Conservation (phyloP, 2,329 filamentous ascomycete species). For the Colletotrichum sidae region DNA sequence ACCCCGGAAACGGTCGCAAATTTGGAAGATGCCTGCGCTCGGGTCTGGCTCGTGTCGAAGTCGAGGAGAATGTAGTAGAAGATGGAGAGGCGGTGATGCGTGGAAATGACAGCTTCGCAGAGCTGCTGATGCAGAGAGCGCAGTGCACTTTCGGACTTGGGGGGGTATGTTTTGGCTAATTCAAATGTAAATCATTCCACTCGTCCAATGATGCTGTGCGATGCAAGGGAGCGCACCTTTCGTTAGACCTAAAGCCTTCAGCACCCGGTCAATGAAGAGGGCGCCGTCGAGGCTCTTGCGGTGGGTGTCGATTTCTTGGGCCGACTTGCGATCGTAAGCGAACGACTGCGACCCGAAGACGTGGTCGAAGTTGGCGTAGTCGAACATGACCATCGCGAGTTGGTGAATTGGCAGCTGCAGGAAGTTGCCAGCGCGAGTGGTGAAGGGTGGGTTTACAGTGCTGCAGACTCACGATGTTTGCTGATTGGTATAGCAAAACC, state of each 20-base stretch:
- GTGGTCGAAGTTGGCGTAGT: slow-evolving; percentile 74
- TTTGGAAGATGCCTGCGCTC: slow-evolving; percentile 60
- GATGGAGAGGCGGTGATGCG: slow-evolving; percentile 84
- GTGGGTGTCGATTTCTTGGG: slow-evolving; percentile 73
- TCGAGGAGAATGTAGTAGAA: slow-evolving; percentile 88
- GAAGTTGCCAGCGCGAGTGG: background rate
- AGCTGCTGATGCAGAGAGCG: slow-evolving; percentile 78
- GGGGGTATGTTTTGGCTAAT: slow-evolving; percentile 76
- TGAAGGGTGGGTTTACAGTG: background rate
- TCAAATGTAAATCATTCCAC: slow-evolving; percentile 3
- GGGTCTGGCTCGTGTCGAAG: slow-evolving; percentile 66
- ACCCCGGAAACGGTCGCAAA: slow-evolving; percentile 75
- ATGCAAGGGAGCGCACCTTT: slow-evolving; percentile 64
- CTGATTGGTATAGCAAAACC: too few species aligned
- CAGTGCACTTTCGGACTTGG: slow-evolving; percentile 75
- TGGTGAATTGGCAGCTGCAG: background rate
- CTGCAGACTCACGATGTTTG: background rate
- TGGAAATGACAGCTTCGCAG: slow-evolving; percentile 70
- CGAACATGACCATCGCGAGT: slow-evolving; percentile 60
- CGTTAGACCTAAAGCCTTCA: slow-evolving; percentile 75
- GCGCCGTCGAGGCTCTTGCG: slow-evolving; percentile 76
- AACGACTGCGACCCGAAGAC: slow-evolving; percentile 74
- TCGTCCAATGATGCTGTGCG: background rate
- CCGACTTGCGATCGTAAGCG: slow-evolving; percentile 70
- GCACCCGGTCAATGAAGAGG: slow-evolving; percentile 84